Evolutionary conservation across 2,329 filamentous ascomycete genomes (phyloP).

Genomic region (Fusarium chuoi): DNA sequence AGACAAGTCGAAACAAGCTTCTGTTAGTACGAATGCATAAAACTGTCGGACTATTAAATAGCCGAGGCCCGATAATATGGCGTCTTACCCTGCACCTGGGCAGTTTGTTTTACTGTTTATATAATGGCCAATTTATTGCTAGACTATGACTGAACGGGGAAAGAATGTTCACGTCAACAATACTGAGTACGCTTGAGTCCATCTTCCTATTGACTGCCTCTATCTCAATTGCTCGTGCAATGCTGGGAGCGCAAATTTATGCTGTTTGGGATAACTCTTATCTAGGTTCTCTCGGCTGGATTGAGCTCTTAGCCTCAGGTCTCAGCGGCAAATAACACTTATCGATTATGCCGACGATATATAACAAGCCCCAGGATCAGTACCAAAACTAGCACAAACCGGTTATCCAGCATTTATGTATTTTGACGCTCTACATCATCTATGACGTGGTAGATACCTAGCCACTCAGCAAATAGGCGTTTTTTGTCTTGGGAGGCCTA

Average conservation of each 20-base stretch:
- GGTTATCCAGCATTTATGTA: rapidly evolving
- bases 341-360: rapidly evolving
- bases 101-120: neutral
- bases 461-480: rapidly evolving
- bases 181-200: neutral
- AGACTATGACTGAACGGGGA: rapidly evolving
- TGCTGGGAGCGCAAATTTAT: rapidly evolving
- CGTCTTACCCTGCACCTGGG: rapidly evolving
- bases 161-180: neutral
- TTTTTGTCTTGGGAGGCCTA: neutral
- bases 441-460: neutral
- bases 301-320: too few relatives aligned
- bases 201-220: rapidly evolving
- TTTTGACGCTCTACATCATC: rapidly evolving
- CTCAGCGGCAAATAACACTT: too few relatives aligned
- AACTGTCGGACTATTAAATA: neutral
- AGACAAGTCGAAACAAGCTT: neutral
- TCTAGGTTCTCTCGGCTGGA: too few relatives aligned
- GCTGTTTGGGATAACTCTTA: rapidly evolving
- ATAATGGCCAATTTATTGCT: neutral
- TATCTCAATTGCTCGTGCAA: rapidly evolving
- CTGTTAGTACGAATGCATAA: neutral
- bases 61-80: rapidly evolving
- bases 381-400: rapidly evolving
- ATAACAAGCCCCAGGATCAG: rapidly evolving